A percentile compares a stretch with the other conserved stretches of the same genome.
phyloP scores from a whole-genome alignment of 2,329 filamentous ascomycete species.

The Hypoxylon sp. region DNA sequence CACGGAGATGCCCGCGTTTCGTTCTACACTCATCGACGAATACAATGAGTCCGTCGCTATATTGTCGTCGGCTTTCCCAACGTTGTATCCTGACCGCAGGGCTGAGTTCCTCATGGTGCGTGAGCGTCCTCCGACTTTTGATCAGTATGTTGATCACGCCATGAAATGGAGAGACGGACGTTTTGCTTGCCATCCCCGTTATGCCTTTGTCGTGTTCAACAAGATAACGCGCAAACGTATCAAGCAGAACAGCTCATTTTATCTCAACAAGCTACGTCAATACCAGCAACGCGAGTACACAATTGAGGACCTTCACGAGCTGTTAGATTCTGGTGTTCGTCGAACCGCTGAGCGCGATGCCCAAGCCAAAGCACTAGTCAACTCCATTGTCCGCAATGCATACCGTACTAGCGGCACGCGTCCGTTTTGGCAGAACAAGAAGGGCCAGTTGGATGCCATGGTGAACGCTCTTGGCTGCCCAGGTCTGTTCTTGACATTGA shows the following conservation, averaged over 20 bases:
- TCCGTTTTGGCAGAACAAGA: too few relatives aligned
- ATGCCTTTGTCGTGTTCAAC: background rate
- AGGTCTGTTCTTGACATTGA: too few relatives aligned
- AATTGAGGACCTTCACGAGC: too few relatives aligned
- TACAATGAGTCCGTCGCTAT: background rate
- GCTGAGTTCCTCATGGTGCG: background rate
- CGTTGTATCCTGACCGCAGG: background rate
- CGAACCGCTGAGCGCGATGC: too few relatives aligned
- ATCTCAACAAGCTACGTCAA: background rate
- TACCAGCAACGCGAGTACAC: too few relatives aligned
- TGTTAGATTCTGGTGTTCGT: too few relatives aligned
- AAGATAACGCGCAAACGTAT: background rate
- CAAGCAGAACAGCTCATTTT: background rate
- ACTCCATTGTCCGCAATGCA: too few relatives aligned
- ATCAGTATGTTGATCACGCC: background rate
- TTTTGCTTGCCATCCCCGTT: background rate
- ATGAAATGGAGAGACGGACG: background rate
- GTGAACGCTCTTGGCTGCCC: too few relatives aligned
- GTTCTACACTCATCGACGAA: background rate
- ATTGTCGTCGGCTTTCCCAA: background rate
- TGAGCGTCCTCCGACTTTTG: background rate
- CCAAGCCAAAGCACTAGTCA: too few relatives aligned
- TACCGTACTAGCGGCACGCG: too few relatives aligned
- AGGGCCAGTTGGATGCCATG: too few relatives aligned
- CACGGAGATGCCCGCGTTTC: background rate